A percentile compares a stretch with the other conserved stretches of the same genome.
Conservation (phyloP, 2,329 filamentous ascomycete genomes). For the Cladosporium sp. region DNA sequence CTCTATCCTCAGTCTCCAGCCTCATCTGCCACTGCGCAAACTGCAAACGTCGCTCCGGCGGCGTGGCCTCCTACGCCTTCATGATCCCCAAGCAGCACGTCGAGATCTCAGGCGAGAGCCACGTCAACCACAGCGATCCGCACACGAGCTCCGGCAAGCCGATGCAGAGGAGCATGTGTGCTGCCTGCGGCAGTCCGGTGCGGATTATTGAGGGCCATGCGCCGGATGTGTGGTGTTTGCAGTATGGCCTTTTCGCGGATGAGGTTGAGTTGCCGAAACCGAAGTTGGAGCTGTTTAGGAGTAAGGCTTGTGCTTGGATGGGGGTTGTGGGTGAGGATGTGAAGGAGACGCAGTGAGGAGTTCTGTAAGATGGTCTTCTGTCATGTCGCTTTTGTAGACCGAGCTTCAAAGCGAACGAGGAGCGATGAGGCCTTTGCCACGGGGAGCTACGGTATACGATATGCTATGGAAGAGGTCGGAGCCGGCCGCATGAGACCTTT, state of each 20-base stretch:
- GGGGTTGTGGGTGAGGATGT: slow-evolving; percentile 16
- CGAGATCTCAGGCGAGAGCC: slow-evolving; percentile 11
- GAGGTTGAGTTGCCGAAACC: slow-evolving; percentile 16
- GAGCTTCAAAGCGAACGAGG: too few species aligned
- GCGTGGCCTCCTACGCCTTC: slow-evolving; percentile 21
- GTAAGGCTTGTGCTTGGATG: slow-evolving; percentile 16
- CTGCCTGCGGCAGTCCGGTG: slow-evolving; percentile 18
- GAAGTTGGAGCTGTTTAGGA: slow-evolving; percentile 19
- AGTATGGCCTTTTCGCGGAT: slow-evolving; percentile 20
- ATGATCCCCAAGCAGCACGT: slow-evolving; percentile 17
- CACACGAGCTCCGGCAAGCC: slow-evolving; percentile 19
- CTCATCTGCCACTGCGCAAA: slow-evolving; percentile 19
- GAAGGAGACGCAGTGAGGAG: slow-evolving; percentile 12
- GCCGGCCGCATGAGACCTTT: too few species aligned
- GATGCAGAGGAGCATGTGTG: slow-evolving; percentile 18
- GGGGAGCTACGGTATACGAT: too few species aligned
- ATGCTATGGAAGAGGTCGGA: too few species aligned
- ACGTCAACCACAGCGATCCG: slow-evolving; percentile 13
- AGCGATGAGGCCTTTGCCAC: too few species aligned
- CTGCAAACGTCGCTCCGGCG: slow-evolving; percentile 19
- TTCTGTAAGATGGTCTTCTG: too few species aligned
- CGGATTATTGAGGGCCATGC: slow-evolving; percentile 17
- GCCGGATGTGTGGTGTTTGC: slow-evolving; percentile 18
- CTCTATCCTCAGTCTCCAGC: slow-evolving; percentile 7
- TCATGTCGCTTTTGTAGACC: too few species aligned